Conservation (phyloP, 2,329 filamentous ascomycete species). For the Elsinoe ampelina region DNA sequence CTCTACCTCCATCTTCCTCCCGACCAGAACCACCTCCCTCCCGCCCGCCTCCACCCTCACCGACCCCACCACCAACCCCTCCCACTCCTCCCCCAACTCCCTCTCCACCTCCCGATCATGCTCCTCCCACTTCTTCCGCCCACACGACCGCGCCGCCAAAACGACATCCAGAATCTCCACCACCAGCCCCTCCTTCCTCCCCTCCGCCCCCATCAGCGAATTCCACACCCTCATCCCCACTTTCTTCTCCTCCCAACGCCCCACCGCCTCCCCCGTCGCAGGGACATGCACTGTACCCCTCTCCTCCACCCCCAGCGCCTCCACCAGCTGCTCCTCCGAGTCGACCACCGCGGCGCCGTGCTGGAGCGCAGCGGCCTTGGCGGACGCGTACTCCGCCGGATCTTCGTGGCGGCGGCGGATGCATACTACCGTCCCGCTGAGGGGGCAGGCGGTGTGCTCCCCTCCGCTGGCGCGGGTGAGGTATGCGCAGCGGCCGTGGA, state of each 20-base stretch:
- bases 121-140: background rate
- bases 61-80: background rate
- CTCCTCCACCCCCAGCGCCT: background rate
- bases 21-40: background rate
- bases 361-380: background rate
- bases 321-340: background rate
- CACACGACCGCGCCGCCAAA: background rate
- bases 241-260: background rate
- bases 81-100: background rate
- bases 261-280: background rate
- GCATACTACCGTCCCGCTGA: background rate
- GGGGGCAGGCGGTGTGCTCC: background rate
- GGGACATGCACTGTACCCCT: background rate
- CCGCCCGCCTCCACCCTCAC: background rate
- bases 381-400: background rate
- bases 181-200: background rate
- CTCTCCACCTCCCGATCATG: background rate
- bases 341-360: background rate
- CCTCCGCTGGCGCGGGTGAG: background rate
- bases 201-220: background rate
- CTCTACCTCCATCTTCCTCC: background rate
- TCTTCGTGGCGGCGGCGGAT: background rate
- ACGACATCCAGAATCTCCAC: constrained; percentile 4
- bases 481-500: background rate
- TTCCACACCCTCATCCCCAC: background rate